A percentile compares a stretch with the other conserved stretches of the same genome.
Conservation (phyloP, 2,329 filamentous ascomycete genomes). For the Beauveria sp. region DNA sequence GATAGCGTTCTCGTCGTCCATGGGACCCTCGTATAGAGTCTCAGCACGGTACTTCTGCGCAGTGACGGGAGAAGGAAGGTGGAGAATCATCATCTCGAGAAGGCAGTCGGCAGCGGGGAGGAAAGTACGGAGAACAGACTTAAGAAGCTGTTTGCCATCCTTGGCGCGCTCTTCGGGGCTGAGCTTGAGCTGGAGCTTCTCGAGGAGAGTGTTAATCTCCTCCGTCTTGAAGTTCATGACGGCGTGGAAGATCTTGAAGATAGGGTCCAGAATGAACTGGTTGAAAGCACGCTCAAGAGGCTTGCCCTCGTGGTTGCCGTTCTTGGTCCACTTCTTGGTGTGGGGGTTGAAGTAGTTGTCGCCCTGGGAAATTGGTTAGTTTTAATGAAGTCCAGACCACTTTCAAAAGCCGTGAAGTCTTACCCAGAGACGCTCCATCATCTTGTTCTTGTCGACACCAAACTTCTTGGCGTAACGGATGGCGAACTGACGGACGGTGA, state of each 20-base stretch:
- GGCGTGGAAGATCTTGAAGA: slow-evolving; percentile 96
- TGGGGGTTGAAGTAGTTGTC: slow-evolving; percentile 99
- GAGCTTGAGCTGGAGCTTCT: slow-evolving; percentile 96
- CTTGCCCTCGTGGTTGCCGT: slow-evolving; percentile 75
- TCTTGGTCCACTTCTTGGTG: slow-evolving; percentile 99
- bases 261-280: slow-evolving; percentile 98
- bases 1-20: slow-evolving; percentile 85
- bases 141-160: slow-evolving; percentile 96
- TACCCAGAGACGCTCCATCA: slow-evolving; percentile 99
- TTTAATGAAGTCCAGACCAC: too few species aligned
- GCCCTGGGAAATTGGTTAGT: slow-evolving; percentile 39
- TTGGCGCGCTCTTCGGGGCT: slow-evolving; percentile 77
- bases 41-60: slow-evolving; percentile 97
- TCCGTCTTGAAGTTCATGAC: slow-evolving; percentile 99
- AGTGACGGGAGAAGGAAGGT: slow-evolving; percentile 90
- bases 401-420: slow-evolving; percentile 25
- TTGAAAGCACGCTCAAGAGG: slow-evolving; percentile 96
- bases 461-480: slow-evolving; percentile 98
- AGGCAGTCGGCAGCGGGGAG: slow-evolving; percentile 95
- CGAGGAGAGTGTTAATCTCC: slow-evolving; percentile 71
- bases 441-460: slow-evolving; percentile 99
- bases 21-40: slow-evolving; percentile 96
- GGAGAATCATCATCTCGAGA: slow-evolving; percentile 99
- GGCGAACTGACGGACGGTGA: slow-evolving; percentile 98
- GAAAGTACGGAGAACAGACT: slow-evolving; percentile 98